Percentiles rank a stretch among this genome's conserved stretches.
These are phyloP conservation scores for Cercophora scortea DNA, from an alignment of 495 filamentous ascomycete genomes.

Conservation along the genomic window DNA sequence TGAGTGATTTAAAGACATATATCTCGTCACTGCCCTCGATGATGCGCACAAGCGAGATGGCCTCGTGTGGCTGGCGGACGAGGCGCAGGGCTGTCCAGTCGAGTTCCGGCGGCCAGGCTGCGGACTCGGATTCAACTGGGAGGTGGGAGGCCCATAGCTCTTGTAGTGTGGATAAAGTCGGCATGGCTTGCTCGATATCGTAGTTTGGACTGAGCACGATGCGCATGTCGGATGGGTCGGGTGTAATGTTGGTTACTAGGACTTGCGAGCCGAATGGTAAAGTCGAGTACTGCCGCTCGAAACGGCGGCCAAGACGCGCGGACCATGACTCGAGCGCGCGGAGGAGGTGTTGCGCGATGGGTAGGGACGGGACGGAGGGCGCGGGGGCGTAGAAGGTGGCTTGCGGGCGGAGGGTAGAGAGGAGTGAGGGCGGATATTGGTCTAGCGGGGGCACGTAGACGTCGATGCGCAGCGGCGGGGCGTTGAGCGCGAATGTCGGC, in stretches of 20 bases:
- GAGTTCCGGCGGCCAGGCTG: constrained; percentile 21
- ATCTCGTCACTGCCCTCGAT: neutral
- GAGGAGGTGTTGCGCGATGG: constrained; percentile 24
- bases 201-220: constrained; percentile 26
- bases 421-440: constrained; percentile 17
- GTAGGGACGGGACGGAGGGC: constrained; percentile 14
- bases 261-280: constrained; percentile 36
- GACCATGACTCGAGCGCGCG: constrained; percentile 28
- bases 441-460: constrained; percentile 28
- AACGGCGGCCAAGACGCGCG: neutral
- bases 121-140: neutral
- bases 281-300: neutral
- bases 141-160: constrained; percentile 16
- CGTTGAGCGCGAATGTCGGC: constrained; percentile 12
- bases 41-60: constrained; percentile 30
- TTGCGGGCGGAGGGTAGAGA: constrained; percentile 23
- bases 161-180: constrained; percentile 18
- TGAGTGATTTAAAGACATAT: constrained; percentile 32
- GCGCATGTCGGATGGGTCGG: constrained; percentile 16
- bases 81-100: constrained; percentile 29
- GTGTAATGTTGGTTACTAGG: constrained; percentile 20
- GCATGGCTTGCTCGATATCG: constrained; percentile 29
- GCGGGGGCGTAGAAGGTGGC: constrained; percentile 15
- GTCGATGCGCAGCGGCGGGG: constrained; percentile 33
- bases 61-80: constrained; percentile 30